A percentile compares a stretch with the other conserved stretches of the same genome.
These are phyloP conservation scores for Penicillium janthinellum DNA, from an alignment of 2,329 filamentous ascomycete species.

Conservation along the genomic window DNA sequence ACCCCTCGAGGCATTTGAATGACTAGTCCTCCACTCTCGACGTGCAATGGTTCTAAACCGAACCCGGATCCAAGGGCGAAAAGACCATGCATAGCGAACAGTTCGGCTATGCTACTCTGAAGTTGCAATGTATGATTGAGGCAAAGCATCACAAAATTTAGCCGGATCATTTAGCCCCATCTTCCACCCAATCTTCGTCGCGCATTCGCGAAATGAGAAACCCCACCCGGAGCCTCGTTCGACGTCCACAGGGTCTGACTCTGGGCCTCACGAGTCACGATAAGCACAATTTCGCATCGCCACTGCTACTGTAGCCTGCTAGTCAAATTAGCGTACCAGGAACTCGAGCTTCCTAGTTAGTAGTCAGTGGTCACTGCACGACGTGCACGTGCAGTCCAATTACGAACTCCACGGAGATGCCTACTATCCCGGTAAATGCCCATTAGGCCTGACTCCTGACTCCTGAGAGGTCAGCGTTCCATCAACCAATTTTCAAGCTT, in stretches of 20 bases:
- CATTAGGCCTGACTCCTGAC: too few relatives aligned
- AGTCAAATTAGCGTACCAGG: neutral
- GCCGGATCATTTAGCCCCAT: neutral
- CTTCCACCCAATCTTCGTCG: neutral
- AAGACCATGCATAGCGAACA: neutral
- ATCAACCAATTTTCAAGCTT: too few relatives aligned
- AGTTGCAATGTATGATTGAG: too few relatives aligned
- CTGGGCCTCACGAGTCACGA: neutral
- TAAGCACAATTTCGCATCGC: neutral
- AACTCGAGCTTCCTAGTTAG: neutral
- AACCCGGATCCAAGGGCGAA: neutral
- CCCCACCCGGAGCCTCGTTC: constrained; percentile 1
- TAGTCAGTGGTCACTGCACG: too few relatives aligned
- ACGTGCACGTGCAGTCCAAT: too few relatives aligned
- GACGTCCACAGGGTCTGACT: neutral
- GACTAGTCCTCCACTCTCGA: neutral
- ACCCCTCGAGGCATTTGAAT: neutral
- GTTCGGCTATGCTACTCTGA: neutral
- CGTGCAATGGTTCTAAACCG: neutral
- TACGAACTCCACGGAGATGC: too few relatives aligned
- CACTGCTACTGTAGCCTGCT: neutral
- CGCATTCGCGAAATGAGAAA: neutral
- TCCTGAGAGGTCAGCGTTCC: too few relatives aligned
- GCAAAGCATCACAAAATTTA: neutral
- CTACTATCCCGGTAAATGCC: too few relatives aligned